Conservation (phyloP, 306 rosid species). For the Datisca glomerata region DNA sequence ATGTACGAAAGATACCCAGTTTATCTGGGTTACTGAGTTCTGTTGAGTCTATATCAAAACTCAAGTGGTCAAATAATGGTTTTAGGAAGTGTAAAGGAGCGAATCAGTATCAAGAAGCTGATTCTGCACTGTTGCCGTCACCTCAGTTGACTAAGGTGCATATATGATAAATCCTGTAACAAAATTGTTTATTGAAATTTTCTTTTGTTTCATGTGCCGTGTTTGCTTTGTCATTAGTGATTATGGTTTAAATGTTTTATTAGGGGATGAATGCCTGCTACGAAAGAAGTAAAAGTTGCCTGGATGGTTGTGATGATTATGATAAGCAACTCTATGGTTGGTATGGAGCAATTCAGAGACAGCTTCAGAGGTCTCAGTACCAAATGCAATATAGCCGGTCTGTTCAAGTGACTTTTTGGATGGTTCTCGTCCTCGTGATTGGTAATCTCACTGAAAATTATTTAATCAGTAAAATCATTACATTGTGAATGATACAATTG, state of each 20-base stretch:
- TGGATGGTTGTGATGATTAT: slow-evolving; percentile 54
- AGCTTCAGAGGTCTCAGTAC: slow-evolving; percentile 84
- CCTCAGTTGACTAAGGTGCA: slow-evolving; percentile 52
- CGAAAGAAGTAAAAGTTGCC: slow-evolving; percentile 55
- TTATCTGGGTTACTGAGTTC: slow-evolving; percentile 67
- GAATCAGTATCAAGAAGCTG: slow-evolving; percentile 36
- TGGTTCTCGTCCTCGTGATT: slow-evolving; percentile 50
- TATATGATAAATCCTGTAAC: slow-evolving; percentile 12
- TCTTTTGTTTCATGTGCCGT: neutral
- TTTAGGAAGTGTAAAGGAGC: slow-evolving; percentile 60
- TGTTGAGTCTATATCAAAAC: slow-evolving; percentile 49
- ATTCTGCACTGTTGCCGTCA: slow-evolving; percentile 29
- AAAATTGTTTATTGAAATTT: neutral
- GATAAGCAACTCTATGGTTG: slow-evolving; percentile 81
- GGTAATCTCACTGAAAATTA: slow-evolving; percentile 43
- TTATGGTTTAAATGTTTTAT: neutral
- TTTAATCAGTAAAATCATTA: too few relatives aligned
- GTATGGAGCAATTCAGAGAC: slow-evolving; percentile 81
- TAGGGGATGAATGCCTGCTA: slow-evolving; percentile 40
- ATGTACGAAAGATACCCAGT: slow-evolving; percentile 74
- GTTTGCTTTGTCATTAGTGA: slow-evolving; percentile 6
- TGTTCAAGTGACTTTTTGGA: slow-evolving; percentile 44
- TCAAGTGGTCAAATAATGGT: slow-evolving; percentile 71
- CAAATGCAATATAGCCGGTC: slow-evolving; percentile 76
- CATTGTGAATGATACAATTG: too few relatives aligned